Percentiles rank a stretch among this genome's conserved stretches.
phyloP scores from a whole-genome alignment of 768 basidiomycete species.

The Hygrocybe coccinea region DNA sequence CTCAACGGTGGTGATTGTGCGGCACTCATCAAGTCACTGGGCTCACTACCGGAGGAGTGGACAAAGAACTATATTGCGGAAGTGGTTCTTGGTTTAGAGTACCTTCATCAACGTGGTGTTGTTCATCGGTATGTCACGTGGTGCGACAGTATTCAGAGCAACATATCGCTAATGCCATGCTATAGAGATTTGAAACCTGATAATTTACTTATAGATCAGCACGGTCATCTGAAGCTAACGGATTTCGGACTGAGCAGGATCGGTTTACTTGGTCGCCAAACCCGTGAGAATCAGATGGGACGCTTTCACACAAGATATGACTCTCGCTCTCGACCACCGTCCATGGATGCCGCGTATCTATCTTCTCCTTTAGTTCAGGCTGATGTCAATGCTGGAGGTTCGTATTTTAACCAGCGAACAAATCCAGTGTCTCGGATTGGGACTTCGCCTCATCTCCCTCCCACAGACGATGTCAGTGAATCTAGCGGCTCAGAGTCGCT shows the following conservation, averaged over 20 bases:
- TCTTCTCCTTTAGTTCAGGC: conserved; percentile 68
- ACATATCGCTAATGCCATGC: conserved; percentile 7
- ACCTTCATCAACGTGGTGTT: conserved; percentile 91
- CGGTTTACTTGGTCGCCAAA: conserved; percentile 96
- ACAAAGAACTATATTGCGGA: conserved; percentile 94
- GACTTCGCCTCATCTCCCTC: conserved; percentile 61
- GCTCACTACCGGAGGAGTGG: conserved; percentile 93
- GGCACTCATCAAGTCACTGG: conserved; percentile 93
- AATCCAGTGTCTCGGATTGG: conserved; percentile 53
- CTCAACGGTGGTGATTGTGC: conserved; percentile 98
- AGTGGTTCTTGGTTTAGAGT: conserved; percentile 90
- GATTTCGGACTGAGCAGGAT: conserved; percentile 97
- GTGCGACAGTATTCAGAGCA: background rate
- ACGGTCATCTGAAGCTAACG: conserved; percentile 95
- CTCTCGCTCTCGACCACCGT: conserved; percentile 76
- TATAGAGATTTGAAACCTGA: conserved; percentile 94
- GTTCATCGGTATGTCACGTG: conserved; percentile 78
- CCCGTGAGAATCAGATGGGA: conserved; percentile 58
- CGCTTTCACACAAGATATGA: conserved; percentile 46
- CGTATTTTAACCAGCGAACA: conserved; percentile 75
- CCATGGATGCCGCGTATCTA: conserved; percentile 73
- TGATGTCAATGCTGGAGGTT: conserved; percentile 57
- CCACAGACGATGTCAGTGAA: conserved; percentile 80
- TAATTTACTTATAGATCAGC: conserved; percentile 93
- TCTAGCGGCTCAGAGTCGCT: conserved; percentile 80